A percentile compares a stretch with the other conserved stretches of the same genome.
Conservation (phyloP, 2,329 filamentous ascomycete genomes). For the Chrysoporthe austroafricana region DNA sequence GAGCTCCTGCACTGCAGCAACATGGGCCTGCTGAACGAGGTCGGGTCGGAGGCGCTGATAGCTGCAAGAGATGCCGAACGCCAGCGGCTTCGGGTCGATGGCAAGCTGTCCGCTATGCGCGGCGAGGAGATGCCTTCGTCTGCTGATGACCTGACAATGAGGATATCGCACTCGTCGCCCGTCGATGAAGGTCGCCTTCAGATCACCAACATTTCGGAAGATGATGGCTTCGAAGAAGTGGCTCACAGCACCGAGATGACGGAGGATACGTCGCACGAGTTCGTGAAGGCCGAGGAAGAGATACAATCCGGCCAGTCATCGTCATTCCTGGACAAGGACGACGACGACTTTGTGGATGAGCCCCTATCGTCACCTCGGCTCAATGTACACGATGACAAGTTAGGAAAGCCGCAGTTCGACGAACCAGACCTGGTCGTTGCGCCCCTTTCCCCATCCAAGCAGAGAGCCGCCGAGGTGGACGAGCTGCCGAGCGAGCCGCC, state of each 20-base stretch:
- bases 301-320: slow-evolving; percentile 44
- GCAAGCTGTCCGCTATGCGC: slow-evolving; percentile 63
- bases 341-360: slow-evolving; percentile 79
- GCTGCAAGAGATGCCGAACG: slow-evolving; percentile 78
- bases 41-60: slow-evolving; percentile 86
- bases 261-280: slow-evolving; percentile 72
- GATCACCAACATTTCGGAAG: slow-evolving; percentile 80
- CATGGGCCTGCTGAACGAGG: slow-evolving; percentile 93
- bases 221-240: slow-evolving; percentile 94
- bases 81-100: slow-evolving; percentile 76
- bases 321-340: slow-evolving; percentile 61
- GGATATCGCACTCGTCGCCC: slow-evolving; percentile 50
- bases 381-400: slow-evolving; percentile 61
- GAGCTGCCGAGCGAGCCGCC: slow-evolving; percentile 12
- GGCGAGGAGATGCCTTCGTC: slow-evolving; percentile 50
- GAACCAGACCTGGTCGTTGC: slow-evolving; percentile 60
- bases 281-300: slow-evolving; percentile 64
- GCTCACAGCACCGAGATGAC: slow-evolving; percentile 69
- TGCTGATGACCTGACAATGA: slow-evolving; percentile 67
- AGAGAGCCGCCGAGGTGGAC: slow-evolving; percentile 29
- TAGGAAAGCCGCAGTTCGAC: slow-evolving; percentile 56
- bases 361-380: slow-evolving; percentile 71
- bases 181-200: slow-evolving; percentile 74
- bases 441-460: slow-evolving; percentile 59
- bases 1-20: slow-evolving; percentile 97